These are phyloP conservation scores for Tanozyma kutaoensis DNA, from an alignment of 805 yeast species.

Conservation along the genomic window DNA sequence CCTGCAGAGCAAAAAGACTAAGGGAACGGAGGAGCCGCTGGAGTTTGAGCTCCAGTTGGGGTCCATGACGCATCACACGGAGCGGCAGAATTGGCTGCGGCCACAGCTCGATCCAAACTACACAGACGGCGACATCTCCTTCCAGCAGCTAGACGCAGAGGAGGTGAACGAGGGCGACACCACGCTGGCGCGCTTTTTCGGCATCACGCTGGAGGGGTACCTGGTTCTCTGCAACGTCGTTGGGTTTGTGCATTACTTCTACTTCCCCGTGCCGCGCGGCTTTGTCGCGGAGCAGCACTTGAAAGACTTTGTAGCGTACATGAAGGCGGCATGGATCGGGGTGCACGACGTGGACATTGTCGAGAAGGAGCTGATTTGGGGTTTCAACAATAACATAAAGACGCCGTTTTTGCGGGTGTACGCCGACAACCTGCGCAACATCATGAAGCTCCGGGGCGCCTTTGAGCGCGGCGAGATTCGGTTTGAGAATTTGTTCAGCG, in stretches of 20 bases:
- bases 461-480: slow-evolving; percentile 75
- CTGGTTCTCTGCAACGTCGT: slow-evolving; percentile 83
- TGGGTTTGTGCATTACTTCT: slow-evolving; percentile 82
- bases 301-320: slow-evolving; percentile 27
- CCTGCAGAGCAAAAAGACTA: slow-evolving; percentile 20
- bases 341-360: slow-evolving; percentile 51
- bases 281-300: slow-evolving; percentile 46
- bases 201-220: slow-evolving; percentile 80
- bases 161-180: slow-evolving; percentile 51
- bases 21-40: slow-evolving; percentile 22
- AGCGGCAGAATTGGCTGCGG: too few species aligned
- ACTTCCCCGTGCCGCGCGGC: slow-evolving; percentile 81
- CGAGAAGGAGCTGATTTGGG: slow-evolving; percentile 85
- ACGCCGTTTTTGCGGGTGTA: slow-evolving; percentile 69
- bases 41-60: slow-evolving; percentile 27
- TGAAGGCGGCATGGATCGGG: slow-evolving; percentile 39
- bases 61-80: slow-evolving; percentile 21
- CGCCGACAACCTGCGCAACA: slow-evolving; percentile 50
- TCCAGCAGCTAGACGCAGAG: slow-evolving; percentile 93
- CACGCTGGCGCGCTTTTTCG: slow-evolving; percentile 73
- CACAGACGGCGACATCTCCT: slow-evolving; percentile 55
- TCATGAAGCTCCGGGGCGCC: slow-evolving; percentile 58
- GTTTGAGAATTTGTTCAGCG: slow-evolving; percentile 51
- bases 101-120: too few species aligned
- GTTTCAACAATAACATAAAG: slow-evolving; percentile 67